Evolutionary conservation across 768 basidiomycete species (phyloP).

Genomic region (Podaxis rugospora): DNA sequence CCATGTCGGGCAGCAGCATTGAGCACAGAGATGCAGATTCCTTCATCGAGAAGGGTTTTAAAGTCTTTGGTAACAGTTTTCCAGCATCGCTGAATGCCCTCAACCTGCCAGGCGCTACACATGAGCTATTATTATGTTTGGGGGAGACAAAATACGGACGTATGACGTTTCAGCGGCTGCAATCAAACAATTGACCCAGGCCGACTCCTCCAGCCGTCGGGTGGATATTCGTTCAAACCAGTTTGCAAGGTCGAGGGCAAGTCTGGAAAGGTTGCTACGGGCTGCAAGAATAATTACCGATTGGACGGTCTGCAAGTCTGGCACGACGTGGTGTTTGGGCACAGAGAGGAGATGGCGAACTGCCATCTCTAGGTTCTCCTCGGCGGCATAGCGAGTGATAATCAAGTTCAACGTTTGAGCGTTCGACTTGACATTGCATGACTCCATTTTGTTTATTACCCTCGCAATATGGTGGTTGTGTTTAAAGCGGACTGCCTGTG

Average conservation of each 20-base stretch:
- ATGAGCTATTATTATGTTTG: constrained; percentile 5
- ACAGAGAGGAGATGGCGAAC: constrained; percentile 60
- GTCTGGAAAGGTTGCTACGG: constrained; percentile 46
- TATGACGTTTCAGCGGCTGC: constrained; percentile 62
- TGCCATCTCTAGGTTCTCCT: constrained; percentile 60
- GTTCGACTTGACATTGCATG: constrained; percentile 44
- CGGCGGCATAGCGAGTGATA: constrained; percentile 39
- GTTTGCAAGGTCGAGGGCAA: constrained; percentile 69
- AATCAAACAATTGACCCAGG: constrained; percentile 66
- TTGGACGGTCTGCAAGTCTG: constrained; percentile 45
- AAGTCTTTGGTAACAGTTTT: constrained; percentile 46
- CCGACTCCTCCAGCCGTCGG: constrained; percentile 44
- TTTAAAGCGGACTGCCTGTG: constrained; percentile 42
- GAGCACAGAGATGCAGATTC: constrained; percentile 63
- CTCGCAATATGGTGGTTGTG: constrained; percentile 38
- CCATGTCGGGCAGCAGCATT: constrained; percentile 72
- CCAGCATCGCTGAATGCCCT: constrained; percentile 68
- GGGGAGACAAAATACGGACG: constrained; percentile 42
- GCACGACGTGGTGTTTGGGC: constrained; percentile 44
- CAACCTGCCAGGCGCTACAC: constrained; percentile 36
- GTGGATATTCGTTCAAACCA: constrained; percentile 54
- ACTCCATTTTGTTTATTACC: constrained; percentile 53
- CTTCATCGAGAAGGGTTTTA: constrained; percentile 66
- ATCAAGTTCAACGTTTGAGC: constrained; percentile 48
- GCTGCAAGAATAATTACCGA: constrained; percentile 52